A percentile compares a stretch with the other conserved stretches of the same genome.
Evolutionary conservation across 176 grass and related monocot genomes (phyloP).

Genomic region (Oryza longistaminata): DNA sequence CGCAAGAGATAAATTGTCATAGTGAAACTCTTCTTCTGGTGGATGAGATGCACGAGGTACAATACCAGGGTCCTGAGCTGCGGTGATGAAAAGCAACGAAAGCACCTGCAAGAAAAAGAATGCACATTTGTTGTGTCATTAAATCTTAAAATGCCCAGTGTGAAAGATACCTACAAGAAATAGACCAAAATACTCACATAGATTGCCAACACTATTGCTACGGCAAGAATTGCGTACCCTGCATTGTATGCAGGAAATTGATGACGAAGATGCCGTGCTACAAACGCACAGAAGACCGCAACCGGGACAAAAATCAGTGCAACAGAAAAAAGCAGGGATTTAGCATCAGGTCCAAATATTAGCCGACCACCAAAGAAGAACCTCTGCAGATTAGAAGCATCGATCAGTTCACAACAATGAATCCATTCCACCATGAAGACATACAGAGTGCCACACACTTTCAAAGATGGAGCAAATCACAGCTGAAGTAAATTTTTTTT

Average conservation of each 20-base stretch:
- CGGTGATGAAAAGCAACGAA: slow-evolving; percentile 59
- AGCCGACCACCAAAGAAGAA: slow-evolving; percentile 71
- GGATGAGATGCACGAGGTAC: slow-evolving; percentile 79
- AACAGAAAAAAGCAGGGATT: slow-evolving; percentile 62
- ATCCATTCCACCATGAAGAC: slow-evolving; percentile 20
- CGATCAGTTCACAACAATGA: slow-evolving; percentile 1
- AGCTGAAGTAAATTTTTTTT: slow-evolving; percentile 15
- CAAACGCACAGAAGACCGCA: slow-evolving; percentile 72
- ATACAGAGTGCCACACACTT: slow-evolving; percentile 18
- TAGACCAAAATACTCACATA: slow-evolving; percentile 54
- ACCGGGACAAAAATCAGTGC: slow-evolving; percentile 70
- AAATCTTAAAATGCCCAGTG: neutral
- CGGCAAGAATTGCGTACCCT: slow-evolving; percentile 66
- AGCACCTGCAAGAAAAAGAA: slow-evolving; percentile 54
- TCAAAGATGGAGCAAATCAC: neutral
- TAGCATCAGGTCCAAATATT: slow-evolving; percentile 90
- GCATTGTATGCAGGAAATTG: slow-evolving; percentile 66
- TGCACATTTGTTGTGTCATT: neutral
- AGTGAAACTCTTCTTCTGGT: slow-evolving; percentile 63
- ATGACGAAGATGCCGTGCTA: slow-evolving; percentile 66
- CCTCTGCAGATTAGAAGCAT: slow-evolving; percentile 53
- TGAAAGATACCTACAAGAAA: slow-evolving; percentile 28
- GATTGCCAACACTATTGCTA: slow-evolving; percentile 66
- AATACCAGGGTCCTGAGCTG: slow-evolving; percentile 70
- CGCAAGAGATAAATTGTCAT: slow-evolving; percentile 42